phyloP scores from a whole-genome alignment of 768 basidiomycete species.

The Tulasnella sp. region DNA sequence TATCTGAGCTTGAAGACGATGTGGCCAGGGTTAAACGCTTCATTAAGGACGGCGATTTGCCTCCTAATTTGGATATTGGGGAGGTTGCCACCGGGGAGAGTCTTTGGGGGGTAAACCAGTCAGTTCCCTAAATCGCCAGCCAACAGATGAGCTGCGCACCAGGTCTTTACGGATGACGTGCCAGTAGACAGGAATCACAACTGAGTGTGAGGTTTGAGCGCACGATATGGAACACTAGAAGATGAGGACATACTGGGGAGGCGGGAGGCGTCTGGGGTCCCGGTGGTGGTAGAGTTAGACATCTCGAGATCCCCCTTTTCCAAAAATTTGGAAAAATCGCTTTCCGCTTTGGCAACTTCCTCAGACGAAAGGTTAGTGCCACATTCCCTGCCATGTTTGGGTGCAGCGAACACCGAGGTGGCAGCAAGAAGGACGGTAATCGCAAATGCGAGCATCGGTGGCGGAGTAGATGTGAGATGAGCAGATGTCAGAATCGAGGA shows the following conservation, averaged over 20 bases:
- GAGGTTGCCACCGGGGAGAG: not conserved
- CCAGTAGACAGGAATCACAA: conserved; percentile 1
- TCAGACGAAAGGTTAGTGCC: not conserved
- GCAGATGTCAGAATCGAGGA: no score
- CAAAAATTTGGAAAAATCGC: not conserved
- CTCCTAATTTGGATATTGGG: conserved; percentile 18
- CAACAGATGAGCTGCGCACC: not conserved
- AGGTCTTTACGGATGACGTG: conserved; percentile 4
- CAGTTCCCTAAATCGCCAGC: no score
- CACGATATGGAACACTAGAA: not conserved
- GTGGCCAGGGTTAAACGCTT: conserved; percentile 18
- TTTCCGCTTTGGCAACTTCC: conserved; percentile 3
- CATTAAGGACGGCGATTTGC: conserved; percentile 20
- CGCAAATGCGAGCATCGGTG: no score
- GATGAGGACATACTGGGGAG: no score
- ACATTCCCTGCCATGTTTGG: not conserved
- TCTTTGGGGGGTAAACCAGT: not conserved
- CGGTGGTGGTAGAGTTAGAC: not conserved
- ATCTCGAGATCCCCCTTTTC: not conserved
- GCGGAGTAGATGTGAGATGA: no score
- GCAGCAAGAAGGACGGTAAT: not conserved
- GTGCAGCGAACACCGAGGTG: not conserved
- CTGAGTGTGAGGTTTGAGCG: no score
- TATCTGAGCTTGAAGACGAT: conserved; percentile 19
- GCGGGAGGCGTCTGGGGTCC: not conserved